These are phyloP conservation scores for Climacium dendroides DNA, from an alignment of 225 moss, liverwort and hornwort genomes.

Conservation along the genomic window DNA sequence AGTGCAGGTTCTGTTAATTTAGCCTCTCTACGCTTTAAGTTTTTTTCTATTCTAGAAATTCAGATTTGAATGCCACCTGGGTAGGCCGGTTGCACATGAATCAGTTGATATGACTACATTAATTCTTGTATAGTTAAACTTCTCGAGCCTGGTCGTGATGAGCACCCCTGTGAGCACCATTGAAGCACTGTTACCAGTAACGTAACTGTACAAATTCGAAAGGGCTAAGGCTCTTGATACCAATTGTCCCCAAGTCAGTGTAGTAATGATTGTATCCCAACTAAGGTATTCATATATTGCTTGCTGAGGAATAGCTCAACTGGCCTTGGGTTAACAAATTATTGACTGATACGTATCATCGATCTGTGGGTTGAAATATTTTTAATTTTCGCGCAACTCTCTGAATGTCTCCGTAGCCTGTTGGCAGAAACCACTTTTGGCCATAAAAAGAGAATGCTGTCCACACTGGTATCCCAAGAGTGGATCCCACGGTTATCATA, in stretches of 20 bases:
- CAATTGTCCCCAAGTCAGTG: neutral
- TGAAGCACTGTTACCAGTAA: neutral
- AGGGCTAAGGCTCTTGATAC: neutral
- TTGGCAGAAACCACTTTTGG: no score
- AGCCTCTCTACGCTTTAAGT: neutral
- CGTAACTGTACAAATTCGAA: neutral
- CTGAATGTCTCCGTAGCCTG: neutral
- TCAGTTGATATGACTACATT: neutral
- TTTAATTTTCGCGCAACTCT: neutral
- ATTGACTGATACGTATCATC: no score
- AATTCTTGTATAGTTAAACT: neutral
- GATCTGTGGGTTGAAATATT: neutral
- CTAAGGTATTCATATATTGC: neutral
- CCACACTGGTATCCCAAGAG: no score
- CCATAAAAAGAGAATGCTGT: neutral
- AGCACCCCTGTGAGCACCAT: neutral
- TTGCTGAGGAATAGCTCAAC: neutral
- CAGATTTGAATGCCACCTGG: no score
- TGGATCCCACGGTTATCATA: neutral
- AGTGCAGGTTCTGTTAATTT: neutral
- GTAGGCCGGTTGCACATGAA: neutral
- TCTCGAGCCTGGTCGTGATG: neutral
- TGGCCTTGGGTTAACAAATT: neutral
- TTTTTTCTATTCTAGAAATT: neutral
- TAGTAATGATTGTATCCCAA: neutral